Conservation (phyloP, 23 red algal species). For the Gracilariopsis chorda region DNA sequence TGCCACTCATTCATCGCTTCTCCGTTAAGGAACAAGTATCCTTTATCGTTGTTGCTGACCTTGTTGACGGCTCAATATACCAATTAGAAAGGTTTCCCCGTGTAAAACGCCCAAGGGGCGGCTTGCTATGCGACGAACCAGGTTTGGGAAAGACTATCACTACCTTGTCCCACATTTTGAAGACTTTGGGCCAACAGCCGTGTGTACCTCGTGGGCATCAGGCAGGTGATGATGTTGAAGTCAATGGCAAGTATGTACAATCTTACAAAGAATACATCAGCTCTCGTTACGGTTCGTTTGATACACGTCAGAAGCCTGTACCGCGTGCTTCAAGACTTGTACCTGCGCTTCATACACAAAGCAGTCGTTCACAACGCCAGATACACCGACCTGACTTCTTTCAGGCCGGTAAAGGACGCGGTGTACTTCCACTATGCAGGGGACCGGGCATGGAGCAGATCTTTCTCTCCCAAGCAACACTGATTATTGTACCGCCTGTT, state of each 20-base stretch:
- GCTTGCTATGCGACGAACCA: slow-evolving; percentile 90
- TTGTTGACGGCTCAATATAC: background rate
- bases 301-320: too few species aligned
- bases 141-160: slow-evolving; percentile 93
- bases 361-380: too few species aligned
- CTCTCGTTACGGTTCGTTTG: too few species aligned
- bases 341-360: too few species aligned
- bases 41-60: background rate
- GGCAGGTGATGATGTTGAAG: too few species aligned
- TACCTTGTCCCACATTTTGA: slow-evolving; percentile 57
- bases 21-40: background rate
- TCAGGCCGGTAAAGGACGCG: too few species aligned
- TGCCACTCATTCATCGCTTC: background rate
- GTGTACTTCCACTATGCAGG: too few species aligned
- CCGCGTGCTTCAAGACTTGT: too few species aligned
- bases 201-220: background rate
- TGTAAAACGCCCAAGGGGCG: slow-evolving; percentile 33
- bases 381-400: too few species aligned
- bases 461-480: slow-evolving; percentile 59
- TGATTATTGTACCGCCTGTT: slow-evolving; percentile 73
- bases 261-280: background rate
- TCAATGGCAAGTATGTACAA: background rate
- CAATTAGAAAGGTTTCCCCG: background rate
- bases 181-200: slow-evolving; percentile 39
- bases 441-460: too few species aligned